Base-by-base conservation (phyloP, 108 stramenopile species). In the Nitzschia palea region DNA sequence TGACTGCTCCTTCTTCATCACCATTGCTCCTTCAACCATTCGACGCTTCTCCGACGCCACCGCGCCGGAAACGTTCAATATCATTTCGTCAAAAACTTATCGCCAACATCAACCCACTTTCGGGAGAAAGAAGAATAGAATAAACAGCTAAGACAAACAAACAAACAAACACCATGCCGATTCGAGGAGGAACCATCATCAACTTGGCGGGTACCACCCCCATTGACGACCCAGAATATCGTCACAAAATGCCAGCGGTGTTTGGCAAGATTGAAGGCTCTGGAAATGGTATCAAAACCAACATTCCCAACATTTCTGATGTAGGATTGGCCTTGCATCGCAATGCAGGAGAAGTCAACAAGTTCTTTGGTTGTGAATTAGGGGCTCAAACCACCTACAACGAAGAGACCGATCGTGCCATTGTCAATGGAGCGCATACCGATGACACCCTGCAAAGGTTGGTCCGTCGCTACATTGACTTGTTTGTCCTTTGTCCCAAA, bases 231-330 rank as follows among this genome's bases (percentile, higher is more conserved):
- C 93, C 93, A n/a, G 89, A 88, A 33, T 97, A 94, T 68, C 94
- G 96, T 48, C 97, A 98, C 88, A 96, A 95, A 78, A 98, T 97
- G 98, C 96, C 96, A 17, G 91, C 90, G 28, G 93, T 98, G 35
- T 82, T 82, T 71, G 96, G 93, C 45, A 98, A 98, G 65, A 88
- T 98, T 65, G 99, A 99, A 83, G 99, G 99, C 28, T 84, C 96
- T 55, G 99, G 99, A 59, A 99, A 99, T 72, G 99, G 99, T 33
- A 99, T 97, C 82, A 98, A 98, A 76, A 99, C 99, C 26, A 95
- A 87, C 32, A 85, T 99, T 73, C 84, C 91, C 42, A 99, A 99
- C 95, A 89, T 98, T 51, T 69, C 80, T 32, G 97, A 96, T 26
- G 80, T 99, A 3, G 97, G 86, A 4, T 30, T 69, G 17, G 62